Evolutionary conservation across 805 yeast species (phyloP), one percentile per base, ranked within the genome.

Genomic region (Monosporozyma solicola): DNA sequence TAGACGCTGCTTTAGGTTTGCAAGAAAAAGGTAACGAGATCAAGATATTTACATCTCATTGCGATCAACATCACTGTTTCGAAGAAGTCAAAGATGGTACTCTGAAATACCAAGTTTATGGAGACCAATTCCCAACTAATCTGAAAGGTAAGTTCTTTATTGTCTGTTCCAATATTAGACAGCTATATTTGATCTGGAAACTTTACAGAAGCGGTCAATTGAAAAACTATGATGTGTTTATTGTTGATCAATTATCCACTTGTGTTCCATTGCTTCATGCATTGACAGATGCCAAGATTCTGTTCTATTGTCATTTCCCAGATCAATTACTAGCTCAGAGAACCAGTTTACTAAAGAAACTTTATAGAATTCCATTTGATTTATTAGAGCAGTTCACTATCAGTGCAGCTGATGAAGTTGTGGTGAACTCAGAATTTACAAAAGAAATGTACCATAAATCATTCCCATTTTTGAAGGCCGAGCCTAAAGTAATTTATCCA

Each of bases 271-370:
- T 91, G 15, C 60, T 94, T 22, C 82, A 72, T 54, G 39, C 63
- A 62, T 57, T 65, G 69, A 55, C 79, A 67, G 56, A 57, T 51
- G 52, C 67, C 7, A 79, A 80, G 50, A 76, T 87, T 3, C 70
- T 94, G 50, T 94, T 92, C 65, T 94, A 94, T 68, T 91, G 99
- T 63, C 99, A 94, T 72, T 92, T 92, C 68, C 99, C 99, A 0
- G 99, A 94, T 68, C 85, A 85, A 63, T 73, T 85, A 49, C 72
- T 92, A 45, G 84, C 96, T 0, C 72, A 73, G 20, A 83, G 84
- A 51, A 72, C 76, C 2, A 72, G 83, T 2, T 29, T 75, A 0
- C 29, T 85, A 8, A 84, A 89, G 61, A 72, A 70, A 55, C 49
- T 86, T 0, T 94, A 94, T 69, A 74, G 99, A 56, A 51, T 77